Evolutionary conservation across 1,139 yeast genomes (phyloP), one percentile per base, ranked within the genome.

Genomic region (Nakaseomyces sp.): DNA sequence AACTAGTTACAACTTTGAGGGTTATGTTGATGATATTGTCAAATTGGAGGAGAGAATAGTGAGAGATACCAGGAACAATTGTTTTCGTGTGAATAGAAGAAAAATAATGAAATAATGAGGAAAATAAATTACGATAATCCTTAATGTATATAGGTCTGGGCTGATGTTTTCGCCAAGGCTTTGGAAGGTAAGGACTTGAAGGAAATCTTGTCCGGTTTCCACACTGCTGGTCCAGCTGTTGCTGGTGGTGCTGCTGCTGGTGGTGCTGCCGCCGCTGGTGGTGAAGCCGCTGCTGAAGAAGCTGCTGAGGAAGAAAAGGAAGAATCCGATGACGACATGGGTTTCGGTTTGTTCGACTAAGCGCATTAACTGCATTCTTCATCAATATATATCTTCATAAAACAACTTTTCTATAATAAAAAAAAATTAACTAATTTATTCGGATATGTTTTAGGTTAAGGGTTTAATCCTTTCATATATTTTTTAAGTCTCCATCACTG

Each of bases 111-210:
- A 26, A 22, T 22, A 9, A 22, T 22, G 25, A 9, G 9, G 25
- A 22, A 9, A 6, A 6, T 22, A 22, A 22, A 22, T n/a, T n/a
- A n/a, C n/a, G 25, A 22, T 6, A 22, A 22, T 9, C 5, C 5
- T n/a, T 26, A 17, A 22, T 35, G 5, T 20, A 17, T 25, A 53
- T 56, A 72, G 73, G 77, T 86, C 76, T 89, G 97, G 96, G 86
- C 95, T 67, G 88, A 86, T 66, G 79, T 85, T 66, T 91, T 76
- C 77, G 93, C 97, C 66, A 84, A 86, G 78, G 97, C 97, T 69
- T 80, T 91, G 67, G 95, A 83, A 73, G 96, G 96, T 71, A 85
- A 86, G 78, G 80, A 89, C 80, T 75, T 91, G 70, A 89, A 89
- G 81, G 89, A 85, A 66, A 76, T 87, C 69, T 77, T 86, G 69